Evolutionary conservation across 495 filamentous ascomycete genomes (phyloP).

Genomic region (Talaromyces ruber): DNA sequence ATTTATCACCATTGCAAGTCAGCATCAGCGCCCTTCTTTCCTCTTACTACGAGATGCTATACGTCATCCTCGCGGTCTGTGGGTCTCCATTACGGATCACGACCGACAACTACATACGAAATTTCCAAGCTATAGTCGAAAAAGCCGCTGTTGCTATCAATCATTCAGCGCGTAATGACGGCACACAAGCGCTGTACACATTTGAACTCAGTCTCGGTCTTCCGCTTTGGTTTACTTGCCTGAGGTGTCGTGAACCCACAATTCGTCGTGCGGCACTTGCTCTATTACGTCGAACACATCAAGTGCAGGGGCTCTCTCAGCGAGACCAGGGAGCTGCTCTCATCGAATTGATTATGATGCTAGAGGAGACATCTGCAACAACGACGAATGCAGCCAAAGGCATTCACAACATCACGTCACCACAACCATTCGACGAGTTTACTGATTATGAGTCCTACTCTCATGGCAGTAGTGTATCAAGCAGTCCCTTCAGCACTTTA

Average conservation of each 20-base stretch:
- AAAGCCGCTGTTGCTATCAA: constrained; percentile 14
- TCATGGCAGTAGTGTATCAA: background rate
- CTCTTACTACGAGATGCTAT: constrained; percentile 17
- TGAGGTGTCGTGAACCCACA: constrained; percentile 24
- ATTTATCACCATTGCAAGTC: constrained; percentile 9
- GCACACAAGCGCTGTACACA: constrained; percentile 24
- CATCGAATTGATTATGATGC: constrained; percentile 14
- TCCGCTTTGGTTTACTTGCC: constrained; percentile 23
- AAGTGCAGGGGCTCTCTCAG: constrained; percentile 23
- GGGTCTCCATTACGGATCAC: constrained; percentile 8
- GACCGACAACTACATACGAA: constrained; percentile 15
- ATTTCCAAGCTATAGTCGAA: constrained; percentile 25
- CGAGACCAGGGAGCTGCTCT: constrained; percentile 10
- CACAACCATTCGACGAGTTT: background rate
- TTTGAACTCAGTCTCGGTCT: constrained; percentile 27
- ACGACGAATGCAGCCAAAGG: constrained; percentile 2
- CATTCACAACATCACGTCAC: background rate
- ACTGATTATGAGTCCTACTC: background rate
- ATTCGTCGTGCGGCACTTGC: constrained; percentile 20
- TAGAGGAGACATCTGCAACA: constrained; percentile 19
- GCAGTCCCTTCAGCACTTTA: background rate
- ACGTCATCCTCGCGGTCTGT: constrained; percentile 10
- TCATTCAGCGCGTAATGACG: constrained; percentile 10
- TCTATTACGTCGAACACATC: constrained; percentile 17
- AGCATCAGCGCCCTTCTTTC: constrained; percentile 16